A percentile compares a stretch with the other conserved stretches of the same genome.
Evolutionary conservation across 192 early-diverging fungal species (phyloP).

Genomic region (Podochytrium sp.): DNA sequence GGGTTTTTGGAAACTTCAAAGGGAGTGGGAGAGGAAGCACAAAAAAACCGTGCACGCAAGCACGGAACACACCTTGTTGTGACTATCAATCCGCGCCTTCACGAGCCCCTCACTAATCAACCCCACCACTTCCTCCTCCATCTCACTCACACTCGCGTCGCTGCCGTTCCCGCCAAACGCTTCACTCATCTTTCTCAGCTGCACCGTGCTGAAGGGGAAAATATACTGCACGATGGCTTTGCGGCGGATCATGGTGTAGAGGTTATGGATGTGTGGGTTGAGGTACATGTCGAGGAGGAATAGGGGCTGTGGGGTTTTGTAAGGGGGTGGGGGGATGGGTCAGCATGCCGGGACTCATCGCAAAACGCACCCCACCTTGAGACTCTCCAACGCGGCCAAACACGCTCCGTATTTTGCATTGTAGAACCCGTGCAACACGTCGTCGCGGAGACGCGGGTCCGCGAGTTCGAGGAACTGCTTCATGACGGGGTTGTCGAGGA

Average conservation of each 20-base stretch:
- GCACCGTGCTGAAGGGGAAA: slow-evolving; percentile 76
- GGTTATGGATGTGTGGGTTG: slow-evolving; percentile 65
- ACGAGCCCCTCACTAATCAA: slow-evolving; percentile 77
- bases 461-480: slow-evolving; percentile 76
- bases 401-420: slow-evolving; percentile 73
- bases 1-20: not conserved
- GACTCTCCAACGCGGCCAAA: slow-evolving; percentile 66
- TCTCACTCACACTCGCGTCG: slow-evolving; percentile 52
- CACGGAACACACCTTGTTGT: slow-evolving; percentile 73
- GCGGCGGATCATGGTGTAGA: slow-evolving; percentile 75
- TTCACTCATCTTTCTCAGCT: slow-evolving; percentile 76
- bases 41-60: not conserved
- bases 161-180: slow-evolving; percentile 52
- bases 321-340: not conserved
- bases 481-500: slow-evolving; percentile 77
- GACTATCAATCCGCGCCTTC: slow-evolving; percentile 80
- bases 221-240: slow-evolving; percentile 84
- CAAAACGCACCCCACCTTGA: slow-evolving; percentile 56
- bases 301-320: slow-evolving; percentile 38
- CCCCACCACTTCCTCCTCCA: slow-evolving; percentile 72
- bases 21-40: not conserved
- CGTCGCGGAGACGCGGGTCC: slow-evolving; percentile 69
- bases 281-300: slow-evolving; percentile 75
- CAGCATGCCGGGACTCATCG: not conserved
- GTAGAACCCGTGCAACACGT: slow-evolving; percentile 75